Evolutionary conservation across 1,284 basidiomycete species (phyloP), one percentile per base, ranked within the genome.

Genomic region (Quambalaria eucalypti): DNA sequence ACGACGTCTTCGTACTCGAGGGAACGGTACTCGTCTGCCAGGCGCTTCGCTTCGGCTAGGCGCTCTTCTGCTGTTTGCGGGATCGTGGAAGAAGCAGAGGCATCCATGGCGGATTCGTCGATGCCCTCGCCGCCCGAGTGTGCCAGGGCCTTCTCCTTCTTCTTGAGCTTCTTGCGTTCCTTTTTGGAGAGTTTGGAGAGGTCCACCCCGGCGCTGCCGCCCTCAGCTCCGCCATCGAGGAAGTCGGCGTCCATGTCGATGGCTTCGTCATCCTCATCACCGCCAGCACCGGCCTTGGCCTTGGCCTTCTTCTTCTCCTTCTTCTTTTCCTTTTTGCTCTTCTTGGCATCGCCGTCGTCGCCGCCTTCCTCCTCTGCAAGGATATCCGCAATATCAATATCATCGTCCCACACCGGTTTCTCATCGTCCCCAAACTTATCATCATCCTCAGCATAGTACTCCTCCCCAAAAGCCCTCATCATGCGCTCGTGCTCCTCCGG

Each of bases 1-100:
- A 93, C 85, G 80, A 95, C 83, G 74, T 96, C 92, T 77, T 97
- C 96, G 79, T 96, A 95, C 65, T 96, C 91, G 19, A 97, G 81
- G 28, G 81, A 83, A 74, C 90, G 87, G 51, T 97, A 81, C 72
- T 91, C 87, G 60, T 92, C 87, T 84, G 96, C 87, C 65, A 92
- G 88, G 68, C 87, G 80, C 54, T 31, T 28, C 16, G 49, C 33
- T 46, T 55, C 50, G 3, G 26, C 26, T 44, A 57, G 38, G n/a
- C 40, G 50, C 33, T 54, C 54, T 30, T n/a, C 33, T 1, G 23
- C 38, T 31, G 21, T 54, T 33, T 54, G 26, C 6, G 28, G 48
- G 3, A 46, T 14, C 7, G 42, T 14, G 5, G 7, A 4, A 26
- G 21, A 21, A 14, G 42, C 14, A 14, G 42, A 46, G 21, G 42